Evolutionary conservation across 495 filamentous ascomycete species (phyloP).

Genomic region (Aspergillus ostianus): DNA sequence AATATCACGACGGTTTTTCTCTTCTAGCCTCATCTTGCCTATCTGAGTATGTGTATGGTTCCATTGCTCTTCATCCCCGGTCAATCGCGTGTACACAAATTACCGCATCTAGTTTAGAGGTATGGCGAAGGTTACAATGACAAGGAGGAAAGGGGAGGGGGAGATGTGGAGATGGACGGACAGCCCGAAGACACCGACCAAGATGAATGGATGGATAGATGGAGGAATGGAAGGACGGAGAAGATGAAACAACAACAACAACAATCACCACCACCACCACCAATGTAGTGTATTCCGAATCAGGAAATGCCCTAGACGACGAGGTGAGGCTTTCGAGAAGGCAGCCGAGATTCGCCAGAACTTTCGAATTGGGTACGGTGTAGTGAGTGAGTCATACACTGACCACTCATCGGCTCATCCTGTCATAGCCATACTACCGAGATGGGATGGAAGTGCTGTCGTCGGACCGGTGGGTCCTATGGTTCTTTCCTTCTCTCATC

Average conservation of each 20-base stretch:
- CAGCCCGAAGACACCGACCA: not conserved
- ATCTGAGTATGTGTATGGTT: not conserved
- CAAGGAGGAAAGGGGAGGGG: not conserved
- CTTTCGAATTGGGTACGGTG: too few species aligned
- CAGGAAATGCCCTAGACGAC: slow-evolving; percentile 15
- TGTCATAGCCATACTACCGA: too few species aligned
- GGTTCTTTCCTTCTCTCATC: not conserved
- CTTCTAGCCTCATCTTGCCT: slow-evolving; percentile 1
- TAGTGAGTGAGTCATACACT: slow-evolving; percentile 16
- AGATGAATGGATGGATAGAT: not conserved
- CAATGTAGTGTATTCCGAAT: slow-evolving; percentile 13
- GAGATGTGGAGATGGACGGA: not conserved
- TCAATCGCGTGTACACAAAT: slow-evolving; percentile 10
- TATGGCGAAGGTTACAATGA: not conserved
- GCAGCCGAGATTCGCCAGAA: not conserved
- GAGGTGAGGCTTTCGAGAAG: slow-evolving; percentile 20
- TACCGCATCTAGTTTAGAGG: slow-evolving; percentile 7
- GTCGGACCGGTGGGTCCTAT: not conserved
- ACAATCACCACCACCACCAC: too few species aligned
- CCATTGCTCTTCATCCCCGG: not conserved
- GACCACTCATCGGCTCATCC: too few species aligned
- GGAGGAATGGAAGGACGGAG: not conserved
- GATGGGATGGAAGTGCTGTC: not conserved
- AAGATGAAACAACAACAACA: slow-evolving; percentile 10
- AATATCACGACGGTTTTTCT: not conserved